Conservation (phyloP, 257 asterid genomes). For the Fraxinus americana region DNA sequence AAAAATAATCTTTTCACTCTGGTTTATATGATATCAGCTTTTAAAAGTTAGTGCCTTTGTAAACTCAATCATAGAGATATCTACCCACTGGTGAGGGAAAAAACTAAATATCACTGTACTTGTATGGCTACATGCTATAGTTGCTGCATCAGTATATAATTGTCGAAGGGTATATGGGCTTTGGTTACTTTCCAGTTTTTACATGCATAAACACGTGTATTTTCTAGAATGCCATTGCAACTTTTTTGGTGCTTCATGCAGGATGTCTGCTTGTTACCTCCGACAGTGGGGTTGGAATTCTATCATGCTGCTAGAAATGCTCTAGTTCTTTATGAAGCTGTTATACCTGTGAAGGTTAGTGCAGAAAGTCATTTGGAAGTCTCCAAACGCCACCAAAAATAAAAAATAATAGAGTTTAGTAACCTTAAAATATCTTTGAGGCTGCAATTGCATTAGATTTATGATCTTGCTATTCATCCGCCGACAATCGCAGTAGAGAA, state of each 20-base stretch:
- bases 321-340: conserved; percentile 85
- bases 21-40: not conserved
- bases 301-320: conserved; percentile 86
- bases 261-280: conserved; percentile 88
- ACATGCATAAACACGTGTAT: not conserved
- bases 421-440: conserved; percentile 4
- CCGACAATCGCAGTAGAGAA: not conserved
- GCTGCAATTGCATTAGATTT: conserved; percentile 19
- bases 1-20: not conserved
- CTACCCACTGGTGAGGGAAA: not conserved
- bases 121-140: not conserved
- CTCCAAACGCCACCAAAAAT: not conserved
- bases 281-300: conserved; percentile 86
- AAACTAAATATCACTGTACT: not conserved
- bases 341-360: conserved; percentile 91
- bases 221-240: conserved; percentile 22
- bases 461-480: not conserved
- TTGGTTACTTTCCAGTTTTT: not conserved
- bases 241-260: conserved; percentile 35
- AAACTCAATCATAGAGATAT: not conserved
- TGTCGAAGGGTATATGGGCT: not conserved
- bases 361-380: conserved; percentile 18
- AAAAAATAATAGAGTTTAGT: conserved; percentile 1
- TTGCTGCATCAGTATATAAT: not conserved
- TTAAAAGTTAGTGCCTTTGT: not conserved